Base-by-base conservation (phyloP, 495 filamentous ascomycete species). In the Aspergillus homomorphus region DNA sequence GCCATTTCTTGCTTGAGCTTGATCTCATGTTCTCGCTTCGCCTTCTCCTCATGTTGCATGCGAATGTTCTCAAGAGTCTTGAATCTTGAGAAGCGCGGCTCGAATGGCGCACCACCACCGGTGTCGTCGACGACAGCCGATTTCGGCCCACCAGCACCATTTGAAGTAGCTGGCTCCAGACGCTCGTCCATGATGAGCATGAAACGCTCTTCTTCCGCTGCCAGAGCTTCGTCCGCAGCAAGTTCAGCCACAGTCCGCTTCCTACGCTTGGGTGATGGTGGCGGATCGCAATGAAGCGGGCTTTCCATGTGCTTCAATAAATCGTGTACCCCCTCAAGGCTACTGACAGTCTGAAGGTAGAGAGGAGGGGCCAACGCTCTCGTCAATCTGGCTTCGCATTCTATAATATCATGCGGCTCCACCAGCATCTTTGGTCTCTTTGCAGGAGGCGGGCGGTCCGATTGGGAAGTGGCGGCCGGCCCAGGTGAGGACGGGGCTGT, bases 171-270 rank as follows among this genome's bases (percentile, higher is more conserved):
- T 12, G 87, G 77, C 21, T 85, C 82, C 46, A 90, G 78, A 15
- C 90, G 82, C 64, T 98, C 95, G 56, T 99, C 94, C 77, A 93
- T 86, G 49, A 90, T 87, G 38, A 98, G 90, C 88, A 98, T 92
- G 62, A 91, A 92, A 24, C 89, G 80, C 69, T 97, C 91, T 67
- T 91, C 87, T 46, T 94, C 87, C 12, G 91, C 92, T 6, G 91
- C 91, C 57, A 89, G 76, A 0, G 94, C 92, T 69, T 98, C 92
- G 67, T 98, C 94, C 2, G 92, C 92, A 28, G 89, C 93, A 70
- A 97, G 81, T 65, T 99, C 92, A 6, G 95, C 94, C 12, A 92
- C 87, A 0, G 94, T 99, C 57, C 93, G 83, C 80, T 99, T 98
- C 57, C 95, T 82, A 22, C 85, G 84, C 77, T 96, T 97, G 16